Percentiles rank a stretch among this genome's conserved stretches.
These are phyloP conservation scores for Fusarium odoratissimum DNA, from an alignment of 2,329 filamentous ascomycete species.

Conservation along the genomic window DNA sequence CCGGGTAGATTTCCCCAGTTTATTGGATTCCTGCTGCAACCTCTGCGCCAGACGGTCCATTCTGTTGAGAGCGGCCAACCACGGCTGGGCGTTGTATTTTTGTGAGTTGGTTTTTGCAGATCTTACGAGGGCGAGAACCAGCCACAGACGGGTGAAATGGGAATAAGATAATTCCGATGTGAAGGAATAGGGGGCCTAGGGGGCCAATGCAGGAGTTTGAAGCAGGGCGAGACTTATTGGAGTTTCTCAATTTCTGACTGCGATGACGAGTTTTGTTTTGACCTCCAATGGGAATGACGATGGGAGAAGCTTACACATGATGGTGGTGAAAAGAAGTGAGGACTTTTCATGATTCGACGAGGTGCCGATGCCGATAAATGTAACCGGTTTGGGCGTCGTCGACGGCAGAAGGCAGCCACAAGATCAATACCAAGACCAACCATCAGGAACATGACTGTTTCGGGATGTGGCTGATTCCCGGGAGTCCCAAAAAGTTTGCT, in stretches of 20 bases:
- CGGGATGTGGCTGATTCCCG: conserved; percentile 28
- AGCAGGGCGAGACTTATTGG: neutral
- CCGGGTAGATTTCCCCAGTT: neutral
- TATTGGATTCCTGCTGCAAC: conserved; percentile 14
- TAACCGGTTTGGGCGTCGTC: conserved; percentile 22
- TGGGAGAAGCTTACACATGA: conserved; percentile 17
- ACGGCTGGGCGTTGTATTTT: conserved; percentile 12
- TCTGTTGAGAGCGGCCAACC: conserved; percentile 16
- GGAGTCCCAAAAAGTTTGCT: conserved; percentile 1
- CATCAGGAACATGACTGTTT: neutral
- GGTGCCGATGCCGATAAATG: conserved; percentile 21
- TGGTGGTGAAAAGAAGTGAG: conserved; percentile 12
- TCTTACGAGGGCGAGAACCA: conserved; percentile 39
- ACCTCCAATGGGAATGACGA: conserved; percentile 14
- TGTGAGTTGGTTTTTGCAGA: conserved; percentile 33
- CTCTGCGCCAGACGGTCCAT: conserved; percentile 15
- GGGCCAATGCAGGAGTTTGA: conserved; percentile 3
- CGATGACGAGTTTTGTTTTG: conserved; percentile 12
- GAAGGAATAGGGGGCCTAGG: conserved; percentile 19
- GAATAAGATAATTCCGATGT: conserved; percentile 26
- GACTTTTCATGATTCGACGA: conserved; percentile 5
- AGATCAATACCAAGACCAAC: neutral
- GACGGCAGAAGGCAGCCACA: conserved; percentile 9
- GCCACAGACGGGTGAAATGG: conserved; percentile 22
- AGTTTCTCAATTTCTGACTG: conserved; percentile 19